These are phyloP conservation scores for Sphenostylis stenocarpa DNA, from an alignment of 306 rosid genomes.

Conservation along the genomic window DNA sequence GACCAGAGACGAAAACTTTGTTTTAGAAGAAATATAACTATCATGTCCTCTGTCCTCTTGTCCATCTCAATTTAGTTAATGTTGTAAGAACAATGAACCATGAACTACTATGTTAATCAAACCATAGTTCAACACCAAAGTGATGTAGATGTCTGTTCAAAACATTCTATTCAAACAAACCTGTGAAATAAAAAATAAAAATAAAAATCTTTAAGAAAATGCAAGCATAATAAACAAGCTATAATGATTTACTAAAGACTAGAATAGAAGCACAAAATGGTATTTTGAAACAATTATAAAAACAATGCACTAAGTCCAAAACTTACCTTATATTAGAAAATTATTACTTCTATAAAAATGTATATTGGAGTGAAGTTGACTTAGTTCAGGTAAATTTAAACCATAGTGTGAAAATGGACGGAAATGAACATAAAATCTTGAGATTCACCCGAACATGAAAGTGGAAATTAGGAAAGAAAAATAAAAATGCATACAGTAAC, in stretches of 20 bases:
- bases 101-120: slow-evolving; percentile 7
- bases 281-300: background rate
- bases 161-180: slow-evolving; percentile 6
- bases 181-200: slow-evolving; percentile 22
- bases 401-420: background rate
- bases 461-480: background rate
- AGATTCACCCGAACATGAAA: background rate
- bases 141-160: background rate
- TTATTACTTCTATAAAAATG: background rate
- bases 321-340: background rate
- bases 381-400: slow-evolving; percentile 2
- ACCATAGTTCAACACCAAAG: background rate
- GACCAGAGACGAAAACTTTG: background rate
- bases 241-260: background rate
- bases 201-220: background rate
- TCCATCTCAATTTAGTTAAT: background rate
- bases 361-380: background rate
- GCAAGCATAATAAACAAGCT: background rate
- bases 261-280: background rate
- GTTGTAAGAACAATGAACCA: background rate
- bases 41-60: slow-evolving; percentile 8
- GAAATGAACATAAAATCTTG: background rate
- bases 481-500: too few relatives aligned
- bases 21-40: slow-evolving; percentile 12
- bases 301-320: background rate